A percentile compares a stretch with the other conserved stretches of the same genome.
These are phyloP conservation scores for Neoboletus brunneissimus DNA, from an alignment of 768 basidiomycete species.

Conservation along the genomic window DNA sequence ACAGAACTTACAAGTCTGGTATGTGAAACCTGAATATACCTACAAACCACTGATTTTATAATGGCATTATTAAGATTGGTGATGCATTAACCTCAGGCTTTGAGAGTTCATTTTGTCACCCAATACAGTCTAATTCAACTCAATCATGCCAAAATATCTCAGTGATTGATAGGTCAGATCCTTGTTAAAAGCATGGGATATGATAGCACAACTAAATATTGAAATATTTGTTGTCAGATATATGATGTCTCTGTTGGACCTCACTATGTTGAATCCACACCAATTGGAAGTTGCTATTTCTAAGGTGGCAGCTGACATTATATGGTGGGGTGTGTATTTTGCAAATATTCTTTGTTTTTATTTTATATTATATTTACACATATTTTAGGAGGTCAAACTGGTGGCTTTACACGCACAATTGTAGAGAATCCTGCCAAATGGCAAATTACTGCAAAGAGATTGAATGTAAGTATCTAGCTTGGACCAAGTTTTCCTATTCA, in stretches of 20 bases:
- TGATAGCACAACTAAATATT: too few species aligned
- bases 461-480: background rate
- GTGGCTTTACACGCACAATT: background rate
- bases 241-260: background rate
- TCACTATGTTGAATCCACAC: background rate
- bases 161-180: background rate
- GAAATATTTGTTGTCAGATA: background rate
- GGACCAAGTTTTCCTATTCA: background rate
- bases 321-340: background rate
- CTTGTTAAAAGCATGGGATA: too few species aligned
- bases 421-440: background rate
- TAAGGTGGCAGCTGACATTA: background rate
- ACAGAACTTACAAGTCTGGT: background rate
- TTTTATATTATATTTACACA: too few species aligned
- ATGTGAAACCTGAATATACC: background rate
- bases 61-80: too few species aligned
- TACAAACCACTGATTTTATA: background rate
- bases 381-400: background rate
- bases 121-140: background rate
- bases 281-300: background rate
- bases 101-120: background rate
- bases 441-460: background rate
- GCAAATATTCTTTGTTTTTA: too few species aligned
- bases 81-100: too few species aligned
- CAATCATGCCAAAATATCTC: background rate